Conservation (phyloP, 768 basidiomycete species). For the Panaeolus papilionaceus region DNA sequence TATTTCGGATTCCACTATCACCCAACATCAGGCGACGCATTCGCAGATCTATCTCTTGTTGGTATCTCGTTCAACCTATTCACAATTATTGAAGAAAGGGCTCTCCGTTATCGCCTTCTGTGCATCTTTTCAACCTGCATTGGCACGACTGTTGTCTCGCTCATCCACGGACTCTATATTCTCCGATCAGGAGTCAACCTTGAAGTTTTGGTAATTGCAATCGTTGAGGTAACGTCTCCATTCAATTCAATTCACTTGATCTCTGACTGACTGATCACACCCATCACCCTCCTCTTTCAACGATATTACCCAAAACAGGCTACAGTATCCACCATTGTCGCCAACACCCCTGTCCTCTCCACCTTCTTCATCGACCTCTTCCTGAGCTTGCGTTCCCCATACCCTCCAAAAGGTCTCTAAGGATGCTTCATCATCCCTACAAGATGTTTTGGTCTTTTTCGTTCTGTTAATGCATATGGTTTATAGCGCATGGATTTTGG, state of each 20-base stretch:
- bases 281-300: background rate
- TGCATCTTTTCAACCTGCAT: constrained; percentile 50
- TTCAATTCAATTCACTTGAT: background rate
- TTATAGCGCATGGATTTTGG: background rate
- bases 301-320: constrained; percentile 28
- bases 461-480: background rate
- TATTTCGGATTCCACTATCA: background rate
- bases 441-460: background rate
- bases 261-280: background rate
- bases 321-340: constrained; percentile 43
- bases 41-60: constrained; percentile 22
- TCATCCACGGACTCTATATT: constrained; percentile 54
- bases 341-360: constrained; percentile 45
- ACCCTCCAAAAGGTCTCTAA: background rate
- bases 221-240: constrained; percentile 45
- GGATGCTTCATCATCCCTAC: background rate
- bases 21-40: constrained; percentile 21
- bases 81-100: constrained; percentile 23
- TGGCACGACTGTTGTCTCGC: constrained; percentile 51
- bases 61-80: constrained; percentile 22
- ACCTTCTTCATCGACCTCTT: constrained; percentile 33
- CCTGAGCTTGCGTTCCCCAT: background rate
- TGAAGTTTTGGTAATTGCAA: constrained; percentile 41
- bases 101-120: constrained; percentile 22
- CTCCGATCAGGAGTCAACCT: constrained; percentile 33